phyloP scores from a whole-genome alignment of 1,284 basidiomycete species.

The Cryptococcus hybrid region DNA sequence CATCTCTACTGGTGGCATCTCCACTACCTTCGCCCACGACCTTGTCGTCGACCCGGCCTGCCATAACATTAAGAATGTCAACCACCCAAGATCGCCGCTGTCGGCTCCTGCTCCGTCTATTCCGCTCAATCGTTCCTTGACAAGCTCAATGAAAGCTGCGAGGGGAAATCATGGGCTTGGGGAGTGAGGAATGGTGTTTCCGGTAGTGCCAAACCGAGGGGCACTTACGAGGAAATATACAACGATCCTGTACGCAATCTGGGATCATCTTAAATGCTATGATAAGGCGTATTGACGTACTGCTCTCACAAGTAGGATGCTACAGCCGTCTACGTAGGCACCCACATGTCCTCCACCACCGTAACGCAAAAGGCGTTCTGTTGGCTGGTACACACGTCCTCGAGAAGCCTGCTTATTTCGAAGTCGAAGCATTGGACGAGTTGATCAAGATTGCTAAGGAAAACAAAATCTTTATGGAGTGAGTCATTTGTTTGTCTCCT shows the following conservation, averaged over 20 bases:
- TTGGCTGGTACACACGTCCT: constrained; percentile 80
- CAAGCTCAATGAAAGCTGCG: constrained; percentile 28
- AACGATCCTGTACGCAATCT: constrained; percentile 1
- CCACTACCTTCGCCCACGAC: no score
- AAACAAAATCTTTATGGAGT: constrained; percentile 86
- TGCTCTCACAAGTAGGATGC: no score
- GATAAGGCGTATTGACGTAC: no score
- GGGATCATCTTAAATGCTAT: constrained; percentile 58
- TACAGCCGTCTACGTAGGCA: constrained; percentile 68
- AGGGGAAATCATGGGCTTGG: neutral
- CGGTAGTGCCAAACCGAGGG: constrained; percentile 1
- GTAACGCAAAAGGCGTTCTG: constrained; percentile 49
- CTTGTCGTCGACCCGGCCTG: no score
- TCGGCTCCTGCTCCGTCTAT: constrained; percentile 71
- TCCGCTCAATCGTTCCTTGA: constrained; percentile 71
- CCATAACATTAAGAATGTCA: no score
- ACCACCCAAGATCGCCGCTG: constrained; percentile 57
- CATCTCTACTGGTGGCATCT: no score
- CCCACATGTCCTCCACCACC: constrained; percentile 81
- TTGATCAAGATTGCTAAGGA: constrained; percentile 68
- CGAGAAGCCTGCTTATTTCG: constrained; percentile 65
- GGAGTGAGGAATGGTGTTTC: no score
- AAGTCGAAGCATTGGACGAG: constrained; percentile 55
- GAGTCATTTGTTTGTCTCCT: constrained; percentile 47
- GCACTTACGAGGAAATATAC: constrained; percentile 25